A percentile compares a stretch with the other conserved stretches of the same genome.
Evolutionary conservation across 148 eudicot genomes (phyloP).

Genomic region (Rhododendron molle): DNA sequence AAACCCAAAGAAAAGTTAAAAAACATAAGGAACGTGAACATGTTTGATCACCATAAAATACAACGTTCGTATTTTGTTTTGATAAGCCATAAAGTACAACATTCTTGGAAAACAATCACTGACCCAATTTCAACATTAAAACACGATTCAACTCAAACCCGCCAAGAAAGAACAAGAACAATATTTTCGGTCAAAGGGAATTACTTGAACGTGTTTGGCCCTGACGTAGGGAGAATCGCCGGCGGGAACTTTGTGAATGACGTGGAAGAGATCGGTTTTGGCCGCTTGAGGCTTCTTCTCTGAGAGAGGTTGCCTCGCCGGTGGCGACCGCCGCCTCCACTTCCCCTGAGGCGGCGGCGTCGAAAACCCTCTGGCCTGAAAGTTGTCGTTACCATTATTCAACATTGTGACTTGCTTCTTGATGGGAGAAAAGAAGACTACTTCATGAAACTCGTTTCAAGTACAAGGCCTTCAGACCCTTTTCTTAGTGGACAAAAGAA

Average conservation of each 20-base stretch:
- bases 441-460: background rate
- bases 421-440: background rate
- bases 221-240: conserved; percentile 79
- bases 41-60: background rate
- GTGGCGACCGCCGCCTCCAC: conserved; percentile 16
- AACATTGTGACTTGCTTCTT: background rate
- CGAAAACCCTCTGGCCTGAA: conserved; percentile 35
- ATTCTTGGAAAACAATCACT: background rate
- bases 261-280: conserved; percentile 36
- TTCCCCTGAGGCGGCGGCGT: conserved; percentile 38
- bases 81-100: background rate
- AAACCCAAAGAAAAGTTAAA: no score
- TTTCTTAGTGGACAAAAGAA: background rate
- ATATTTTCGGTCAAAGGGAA: background rate
- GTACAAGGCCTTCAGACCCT: background rate
- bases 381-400: background rate
- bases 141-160: background rate
- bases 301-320: conserved; percentile 30
- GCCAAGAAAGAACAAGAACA: background rate
- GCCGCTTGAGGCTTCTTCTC: conserved; percentile 29
- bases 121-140: background rate
- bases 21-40: background rate
- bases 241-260: conserved; percentile 65
- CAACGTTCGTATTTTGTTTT: no score
- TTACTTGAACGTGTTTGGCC: conserved; percentile 83